phyloP scores from a whole-genome alignment of 441 rosid species.

The Erodium chrysanthum region DNA sequence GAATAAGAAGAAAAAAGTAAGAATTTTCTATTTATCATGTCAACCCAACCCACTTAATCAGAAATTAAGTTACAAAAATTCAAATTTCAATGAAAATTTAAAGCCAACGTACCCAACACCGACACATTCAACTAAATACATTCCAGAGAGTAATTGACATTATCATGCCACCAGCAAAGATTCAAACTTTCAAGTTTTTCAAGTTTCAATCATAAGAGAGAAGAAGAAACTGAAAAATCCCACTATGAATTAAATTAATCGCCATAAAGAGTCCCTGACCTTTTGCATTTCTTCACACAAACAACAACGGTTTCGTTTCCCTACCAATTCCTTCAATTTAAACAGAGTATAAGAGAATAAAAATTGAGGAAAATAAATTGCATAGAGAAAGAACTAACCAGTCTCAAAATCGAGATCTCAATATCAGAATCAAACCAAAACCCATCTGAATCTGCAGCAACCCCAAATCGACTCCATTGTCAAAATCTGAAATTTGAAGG shows the following conservation, averaged over 20 bases:
- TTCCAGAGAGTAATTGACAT: background rate
- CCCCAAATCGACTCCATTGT: constrained; percentile 20
- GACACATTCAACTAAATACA: background rate
- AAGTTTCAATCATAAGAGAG: background rate
- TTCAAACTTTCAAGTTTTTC: background rate
- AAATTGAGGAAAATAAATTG: background rate
- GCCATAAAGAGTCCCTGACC: background rate
- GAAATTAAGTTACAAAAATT: background rate
- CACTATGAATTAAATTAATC: background rate
- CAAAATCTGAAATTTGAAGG: constrained; percentile 22
- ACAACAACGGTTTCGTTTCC: background rate
- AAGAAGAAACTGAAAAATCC: background rate
- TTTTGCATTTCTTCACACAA: background rate
- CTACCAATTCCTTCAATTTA: background rate
- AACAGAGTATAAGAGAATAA: background rate
- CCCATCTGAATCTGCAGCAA: background rate
- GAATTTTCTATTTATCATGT: background rate
- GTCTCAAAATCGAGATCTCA: constrained; percentile 5
- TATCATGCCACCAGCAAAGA: background rate
- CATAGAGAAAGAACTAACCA: background rate
- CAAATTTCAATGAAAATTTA: too few species aligned
- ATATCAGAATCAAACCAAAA: constrained; percentile 17
- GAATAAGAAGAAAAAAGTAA: background rate
- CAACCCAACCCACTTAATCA: background rate
- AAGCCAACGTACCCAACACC: background rate